A percentile compares a stretch with the other conserved stretches of the same genome.
These are phyloP conservation scores for Ophiostoma sp. DNA, from an alignment of 2,329 filamentous ascomycete species.

Conservation along the genomic window DNA sequence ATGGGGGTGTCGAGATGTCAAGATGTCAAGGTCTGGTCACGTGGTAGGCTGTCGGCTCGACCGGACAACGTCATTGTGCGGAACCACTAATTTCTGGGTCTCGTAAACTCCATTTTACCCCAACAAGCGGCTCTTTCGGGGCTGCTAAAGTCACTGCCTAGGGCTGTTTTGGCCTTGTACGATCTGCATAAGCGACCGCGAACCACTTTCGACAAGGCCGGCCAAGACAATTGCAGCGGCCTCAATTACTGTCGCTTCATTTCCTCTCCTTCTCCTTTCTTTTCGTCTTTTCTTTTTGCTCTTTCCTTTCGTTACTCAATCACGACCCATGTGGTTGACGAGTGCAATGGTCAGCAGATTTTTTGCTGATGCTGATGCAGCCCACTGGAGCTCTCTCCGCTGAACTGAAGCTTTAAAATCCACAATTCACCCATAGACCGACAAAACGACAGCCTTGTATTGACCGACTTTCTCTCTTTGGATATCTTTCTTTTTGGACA, in stretches of 20 bases:
- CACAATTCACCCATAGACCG: no score
- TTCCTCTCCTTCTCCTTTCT: background rate
- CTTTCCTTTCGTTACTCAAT: background rate
- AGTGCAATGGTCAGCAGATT: background rate
- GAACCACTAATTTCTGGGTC: background rate
- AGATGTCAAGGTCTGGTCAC: background rate
- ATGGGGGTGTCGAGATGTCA: background rate
- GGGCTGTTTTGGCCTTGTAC: background rate
- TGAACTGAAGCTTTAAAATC: background rate
- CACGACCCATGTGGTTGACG: background rate
- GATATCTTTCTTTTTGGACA: background rate
- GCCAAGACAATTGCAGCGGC: background rate
- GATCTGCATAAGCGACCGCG: background rate
- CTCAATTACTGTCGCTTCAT: no score
- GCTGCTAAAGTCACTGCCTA: background rate
- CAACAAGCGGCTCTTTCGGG: background rate
- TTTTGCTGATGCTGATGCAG: background rate
- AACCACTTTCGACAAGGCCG: background rate
- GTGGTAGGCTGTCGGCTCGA: background rate
- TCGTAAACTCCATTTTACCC: background rate
- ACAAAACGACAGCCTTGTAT: background rate
- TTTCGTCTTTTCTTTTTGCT: background rate
- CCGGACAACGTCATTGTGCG: conserved; percentile 12
- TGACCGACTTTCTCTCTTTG: background rate
- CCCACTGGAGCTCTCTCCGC: background rate